These are phyloP conservation scores for Blastobotrys persicus DNA, from an alignment of 1,139 yeast genomes.

Conservation along the genomic window DNA sequence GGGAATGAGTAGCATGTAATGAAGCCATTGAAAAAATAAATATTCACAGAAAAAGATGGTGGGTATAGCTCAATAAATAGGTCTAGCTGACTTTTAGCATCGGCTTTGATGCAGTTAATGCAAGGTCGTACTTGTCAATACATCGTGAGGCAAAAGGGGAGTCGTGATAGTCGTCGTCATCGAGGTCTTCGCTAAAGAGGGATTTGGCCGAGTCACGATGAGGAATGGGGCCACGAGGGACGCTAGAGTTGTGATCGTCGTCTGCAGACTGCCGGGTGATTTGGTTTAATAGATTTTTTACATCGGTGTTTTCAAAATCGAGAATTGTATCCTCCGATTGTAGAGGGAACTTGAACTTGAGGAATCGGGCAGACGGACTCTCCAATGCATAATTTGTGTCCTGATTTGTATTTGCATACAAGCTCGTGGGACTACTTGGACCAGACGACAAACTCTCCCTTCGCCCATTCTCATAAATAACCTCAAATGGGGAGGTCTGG, in stretches of 20 bases:
- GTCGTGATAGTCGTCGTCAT: slow-evolving; percentile 8
- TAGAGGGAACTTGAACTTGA: slow-evolving; percentile 1
- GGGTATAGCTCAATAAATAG: neutral
- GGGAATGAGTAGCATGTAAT: too few species aligned
- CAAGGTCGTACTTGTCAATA: slow-evolving; percentile 7
- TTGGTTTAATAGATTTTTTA: neutral
- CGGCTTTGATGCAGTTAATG: neutral
- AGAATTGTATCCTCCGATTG: slow-evolving; percentile 1
- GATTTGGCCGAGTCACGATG: slow-evolving; percentile 5
- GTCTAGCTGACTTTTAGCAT: neutral
- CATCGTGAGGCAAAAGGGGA: slow-evolving; percentile 1
- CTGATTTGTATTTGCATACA: neutral
- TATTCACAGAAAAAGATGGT: neutral
- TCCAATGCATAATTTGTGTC: neutral
- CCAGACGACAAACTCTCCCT: neutral
- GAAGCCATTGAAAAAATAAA: neutral
- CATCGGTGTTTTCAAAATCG: neutral
- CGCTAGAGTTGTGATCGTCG: neutral
- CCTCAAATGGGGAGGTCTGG: slow-evolving; percentile 9
- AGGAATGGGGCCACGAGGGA: neutral
- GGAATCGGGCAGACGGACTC: neutral
- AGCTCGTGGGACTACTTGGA: neutral
- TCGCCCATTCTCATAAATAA: slow-evolving; percentile 6
- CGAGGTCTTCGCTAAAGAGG: slow-evolving; percentile 10
- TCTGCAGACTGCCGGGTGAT: neutral